Evolutionary conservation across 768 basidiomycete species (phyloP).

Genomic region (Termitomyces heimii): DNA sequence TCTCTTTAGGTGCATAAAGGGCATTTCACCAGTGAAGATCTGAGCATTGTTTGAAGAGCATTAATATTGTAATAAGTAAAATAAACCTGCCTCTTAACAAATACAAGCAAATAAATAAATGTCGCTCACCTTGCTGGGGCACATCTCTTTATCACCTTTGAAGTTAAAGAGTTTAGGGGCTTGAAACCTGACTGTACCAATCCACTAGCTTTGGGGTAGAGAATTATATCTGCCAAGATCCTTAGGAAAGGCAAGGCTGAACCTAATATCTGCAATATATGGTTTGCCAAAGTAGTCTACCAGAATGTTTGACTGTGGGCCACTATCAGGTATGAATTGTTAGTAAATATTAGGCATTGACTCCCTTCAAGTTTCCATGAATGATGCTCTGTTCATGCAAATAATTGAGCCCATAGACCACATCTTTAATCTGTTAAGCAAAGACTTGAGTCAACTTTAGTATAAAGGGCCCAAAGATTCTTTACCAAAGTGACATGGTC

Average conservation of each 20-base stretch:
- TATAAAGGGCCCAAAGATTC: not conserved
- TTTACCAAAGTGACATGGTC: not conserved
- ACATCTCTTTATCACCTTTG: not conserved
- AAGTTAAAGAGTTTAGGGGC: slow-evolving; percentile 4
- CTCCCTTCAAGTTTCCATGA: not conserved
- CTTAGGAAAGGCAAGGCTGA: not conserved
- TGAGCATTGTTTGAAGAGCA: not conserved
- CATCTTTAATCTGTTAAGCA: not conserved
- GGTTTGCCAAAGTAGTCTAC: not conserved
- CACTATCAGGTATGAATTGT: not conserved
- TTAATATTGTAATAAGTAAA: not conserved
- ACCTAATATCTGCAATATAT: not conserved
- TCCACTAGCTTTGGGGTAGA: not conserved
- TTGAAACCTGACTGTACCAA: slow-evolving; percentile 1
- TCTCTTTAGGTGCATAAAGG: not conserved
- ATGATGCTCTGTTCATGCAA: not conserved
- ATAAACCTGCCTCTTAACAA: not conserved
- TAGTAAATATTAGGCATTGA: not conserved
- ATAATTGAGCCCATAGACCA: not conserved
- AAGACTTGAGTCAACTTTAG: not conserved
- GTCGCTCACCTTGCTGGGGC: not conserved
- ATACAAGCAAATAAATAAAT: slow-evolving; percentile 5
- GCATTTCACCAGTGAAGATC: not conserved
- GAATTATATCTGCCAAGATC: not conserved
- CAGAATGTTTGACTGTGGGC: not conserved